Percentiles rank a stretch among this genome's conserved stretches.
Conservation (phyloP, 805 yeast genomes). For the Isabelozyma pseudorhagii region DNA sequence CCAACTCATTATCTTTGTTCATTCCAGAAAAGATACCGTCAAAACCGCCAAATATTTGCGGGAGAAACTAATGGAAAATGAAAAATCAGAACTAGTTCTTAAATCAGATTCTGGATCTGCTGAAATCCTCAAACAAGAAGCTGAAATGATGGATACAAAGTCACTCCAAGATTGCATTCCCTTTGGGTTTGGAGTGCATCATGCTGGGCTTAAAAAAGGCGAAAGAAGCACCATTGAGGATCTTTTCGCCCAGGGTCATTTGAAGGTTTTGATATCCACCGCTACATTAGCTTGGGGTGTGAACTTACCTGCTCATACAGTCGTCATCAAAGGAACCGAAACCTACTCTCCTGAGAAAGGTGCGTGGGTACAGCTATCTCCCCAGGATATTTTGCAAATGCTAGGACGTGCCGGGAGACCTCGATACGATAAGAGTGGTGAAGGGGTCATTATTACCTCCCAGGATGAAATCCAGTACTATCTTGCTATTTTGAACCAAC, state of each 20-base stretch:
- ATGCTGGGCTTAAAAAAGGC: slow-evolving; percentile 75
- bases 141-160: slow-evolving; percentile 51
- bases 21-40: slow-evolving; percentile 87
- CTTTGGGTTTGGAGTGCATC: slow-evolving; percentile 83
- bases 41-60: slow-evolving; percentile 76
- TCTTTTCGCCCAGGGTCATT: slow-evolving; percentile 80
- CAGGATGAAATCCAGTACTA: slow-evolving; percentile 85
- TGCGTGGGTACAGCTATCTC: slow-evolving; percentile 84
- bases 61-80: slow-evolving; percentile 57
- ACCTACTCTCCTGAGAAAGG: slow-evolving; percentile 90
- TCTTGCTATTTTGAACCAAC: slow-evolving; percentile 86
- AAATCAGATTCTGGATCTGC: slow-evolving; percentile 53
- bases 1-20: slow-evolving; percentile 88
- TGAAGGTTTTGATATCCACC: slow-evolving; percentile 83
- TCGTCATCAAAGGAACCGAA: slow-evolving; percentile 89
- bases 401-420: slow-evolving; percentile 98
- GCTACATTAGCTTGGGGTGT: slow-evolving; percentile 98
- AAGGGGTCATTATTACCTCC: slow-evolving; percentile 87
- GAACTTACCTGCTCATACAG: slow-evolving; percentile 92
- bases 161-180: slow-evolving; percentile 59
- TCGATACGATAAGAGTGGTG: slow-evolving; percentile 86
- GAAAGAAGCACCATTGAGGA: slow-evolving; percentile 83
- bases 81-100: slow-evolving; percentile 42
- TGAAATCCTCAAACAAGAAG: slow-evolving; percentile 64
- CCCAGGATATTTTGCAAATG: slow-evolving; percentile 95